Conservation (phyloP, 2,329 filamentous ascomycete genomes). For the Zelopaecilomyces penicillatus region DNA sequence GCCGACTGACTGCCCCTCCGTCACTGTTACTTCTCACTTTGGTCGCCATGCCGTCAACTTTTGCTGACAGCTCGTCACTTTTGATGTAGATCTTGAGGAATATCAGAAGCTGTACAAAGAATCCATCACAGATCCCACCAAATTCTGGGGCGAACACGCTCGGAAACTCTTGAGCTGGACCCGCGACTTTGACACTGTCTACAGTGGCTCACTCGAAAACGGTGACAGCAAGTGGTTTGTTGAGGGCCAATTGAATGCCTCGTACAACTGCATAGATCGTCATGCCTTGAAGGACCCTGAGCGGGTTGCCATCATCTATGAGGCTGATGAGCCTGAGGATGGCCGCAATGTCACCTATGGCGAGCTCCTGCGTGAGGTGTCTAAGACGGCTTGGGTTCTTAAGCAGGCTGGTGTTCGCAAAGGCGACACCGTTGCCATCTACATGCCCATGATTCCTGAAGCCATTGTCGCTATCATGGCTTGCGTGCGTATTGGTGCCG, state of each 20-base stretch:
- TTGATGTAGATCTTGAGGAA: slow-evolving; percentile 48
- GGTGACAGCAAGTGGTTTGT: slow-evolving; percentile 93
- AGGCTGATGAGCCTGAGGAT: slow-evolving; percentile 83
- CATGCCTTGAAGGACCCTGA: slow-evolving; percentile 93
- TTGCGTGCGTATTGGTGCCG: slow-evolving; percentile 82
- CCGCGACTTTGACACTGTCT: slow-evolving; percentile 83
- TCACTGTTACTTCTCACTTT: neutral
- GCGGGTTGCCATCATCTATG: slow-evolving; percentile 95
- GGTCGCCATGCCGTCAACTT: neutral
- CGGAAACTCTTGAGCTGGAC: slow-evolving; percentile 88
- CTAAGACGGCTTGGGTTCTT: slow-evolving; percentile 74
- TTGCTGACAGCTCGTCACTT: slow-evolving; percentile 8
- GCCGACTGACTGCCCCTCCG: neutral
- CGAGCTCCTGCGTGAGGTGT: slow-evolving; percentile 89
- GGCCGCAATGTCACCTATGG: slow-evolving; percentile 87
- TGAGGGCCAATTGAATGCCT: slow-evolving; percentile 88
- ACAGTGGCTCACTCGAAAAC: slow-evolving; percentile 62
- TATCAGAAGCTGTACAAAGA: slow-evolving; percentile 65
- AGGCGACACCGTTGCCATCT: slow-evolving; percentile 94
- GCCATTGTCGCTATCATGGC: slow-evolving; percentile 86
- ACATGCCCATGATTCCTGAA: slow-evolving; percentile 98
- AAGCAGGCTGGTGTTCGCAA: slow-evolving; percentile 96
- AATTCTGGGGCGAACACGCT: slow-evolving; percentile 83
- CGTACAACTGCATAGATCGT: slow-evolving; percentile 94
- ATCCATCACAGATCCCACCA: slow-evolving; percentile 80